phyloP scores from a whole-genome alignment of 2,329 filamentous ascomycete species.

The Calonectria pseudoreteaudii region DNA sequence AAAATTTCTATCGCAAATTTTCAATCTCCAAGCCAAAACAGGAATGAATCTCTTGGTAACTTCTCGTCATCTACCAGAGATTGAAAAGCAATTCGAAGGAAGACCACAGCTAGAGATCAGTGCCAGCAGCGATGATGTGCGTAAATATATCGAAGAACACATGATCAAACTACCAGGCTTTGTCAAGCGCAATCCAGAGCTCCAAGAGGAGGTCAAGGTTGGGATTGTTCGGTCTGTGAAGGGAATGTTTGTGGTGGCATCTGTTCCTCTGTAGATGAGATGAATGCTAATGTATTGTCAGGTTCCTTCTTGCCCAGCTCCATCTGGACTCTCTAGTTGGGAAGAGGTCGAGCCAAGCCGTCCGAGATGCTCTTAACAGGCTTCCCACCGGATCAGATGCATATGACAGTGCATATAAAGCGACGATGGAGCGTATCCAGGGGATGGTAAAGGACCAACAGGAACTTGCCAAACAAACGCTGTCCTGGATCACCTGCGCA shows the following conservation, averaged over 20 bases:
- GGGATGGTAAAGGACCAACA: neutral
- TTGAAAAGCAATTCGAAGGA: constrained; percentile 13
- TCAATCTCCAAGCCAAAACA: neutral
- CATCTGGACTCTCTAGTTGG: neutral
- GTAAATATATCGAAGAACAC: constrained; percentile 12
- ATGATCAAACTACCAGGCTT: neutral
- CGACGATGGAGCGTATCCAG: neutral
- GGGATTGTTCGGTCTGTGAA: neutral
- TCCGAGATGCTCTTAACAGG: constrained; percentile 45
- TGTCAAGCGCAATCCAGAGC: neutral
- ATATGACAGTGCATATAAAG: neutral
- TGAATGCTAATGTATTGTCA: neutral
- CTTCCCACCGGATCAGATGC: neutral
- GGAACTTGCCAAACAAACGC: neutral
- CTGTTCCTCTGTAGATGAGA: no score
- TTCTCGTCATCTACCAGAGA: constrained; percentile 34
- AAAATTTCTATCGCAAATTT: constrained; percentile 4
- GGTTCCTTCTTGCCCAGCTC: neutral
- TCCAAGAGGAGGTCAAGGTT: neutral
- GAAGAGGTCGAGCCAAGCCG: neutral
- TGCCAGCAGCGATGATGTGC: constrained; percentile 29
- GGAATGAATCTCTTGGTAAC: constrained; percentile 37
- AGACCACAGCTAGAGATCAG: constrained; percentile 24
- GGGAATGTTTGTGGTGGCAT: neutral
- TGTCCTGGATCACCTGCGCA: neutral